Conservation (phyloP, 2,329 filamentous ascomycete genomes). For the Aspergillus sp. region DNA sequence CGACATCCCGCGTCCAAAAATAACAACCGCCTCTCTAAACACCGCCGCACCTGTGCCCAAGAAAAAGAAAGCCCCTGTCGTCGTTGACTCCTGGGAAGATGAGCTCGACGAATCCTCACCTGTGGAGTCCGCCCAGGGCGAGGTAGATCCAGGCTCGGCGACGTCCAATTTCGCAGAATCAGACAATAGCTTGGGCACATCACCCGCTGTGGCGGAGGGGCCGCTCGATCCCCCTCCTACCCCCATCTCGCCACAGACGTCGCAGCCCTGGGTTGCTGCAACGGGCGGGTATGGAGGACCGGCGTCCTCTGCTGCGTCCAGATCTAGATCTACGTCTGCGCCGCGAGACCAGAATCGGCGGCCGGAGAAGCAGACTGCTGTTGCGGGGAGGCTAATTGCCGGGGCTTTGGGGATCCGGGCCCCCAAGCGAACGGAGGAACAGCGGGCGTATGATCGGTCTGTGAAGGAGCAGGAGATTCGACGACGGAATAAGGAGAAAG, state of each 20-base stretch:
- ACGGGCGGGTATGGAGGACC: constrained; percentile 4
- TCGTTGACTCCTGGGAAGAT: constrained; percentile 77
- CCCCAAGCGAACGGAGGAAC: constrained; percentile 81
- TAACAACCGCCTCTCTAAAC: constrained; percentile 4
- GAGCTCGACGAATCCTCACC: constrained; percentile 53
- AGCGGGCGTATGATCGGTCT: constrained; percentile 79
- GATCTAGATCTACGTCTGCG: not conserved
- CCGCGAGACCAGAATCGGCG: constrained; percentile 38
- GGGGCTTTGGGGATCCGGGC: constrained; percentile 79
- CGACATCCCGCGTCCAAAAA: constrained; percentile 26
- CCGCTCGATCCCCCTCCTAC: constrained; percentile 64
- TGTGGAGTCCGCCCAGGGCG: constrained; percentile 27
- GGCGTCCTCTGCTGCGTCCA: not conserved
- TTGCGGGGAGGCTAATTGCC: constrained; percentile 86
- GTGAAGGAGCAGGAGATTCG: constrained; percentile 82
- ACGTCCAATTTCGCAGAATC: not conserved
- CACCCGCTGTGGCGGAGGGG: constrained; percentile 22
- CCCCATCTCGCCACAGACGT: constrained; percentile 57
- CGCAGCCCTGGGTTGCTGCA: constrained; percentile 22
- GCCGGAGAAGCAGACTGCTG: constrained; percentile 91
- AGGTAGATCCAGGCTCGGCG: not conserved
- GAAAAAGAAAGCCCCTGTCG: constrained; percentile 44
- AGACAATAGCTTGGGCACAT: not conserved
- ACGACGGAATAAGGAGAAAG: constrained; percentile 69
- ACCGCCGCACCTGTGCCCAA: constrained; percentile 18